Percentiles rank a stretch among this genome's conserved stretches.
These are phyloP conservation scores for Oemleria cerasiformis DNA, from an alignment of 306 rosid species.

Conservation along the genomic window DNA sequence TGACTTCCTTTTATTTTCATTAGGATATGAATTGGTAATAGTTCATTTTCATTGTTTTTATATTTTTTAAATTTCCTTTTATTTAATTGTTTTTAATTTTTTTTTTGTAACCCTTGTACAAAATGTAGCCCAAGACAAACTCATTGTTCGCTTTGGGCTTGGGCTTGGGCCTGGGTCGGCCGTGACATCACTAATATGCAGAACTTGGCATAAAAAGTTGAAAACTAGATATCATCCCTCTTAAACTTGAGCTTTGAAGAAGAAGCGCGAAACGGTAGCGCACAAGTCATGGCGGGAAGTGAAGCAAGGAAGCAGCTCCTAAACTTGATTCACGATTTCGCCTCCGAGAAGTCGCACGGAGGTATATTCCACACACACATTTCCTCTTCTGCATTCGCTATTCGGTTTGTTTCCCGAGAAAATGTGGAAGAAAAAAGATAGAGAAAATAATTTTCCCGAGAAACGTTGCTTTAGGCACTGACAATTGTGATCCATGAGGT, in stretches of 20 bases:
- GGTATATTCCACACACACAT: conserved; percentile 35
- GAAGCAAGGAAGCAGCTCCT: conserved; percentile 63
- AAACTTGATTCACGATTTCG: conserved; percentile 59
- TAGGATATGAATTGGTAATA: no score
- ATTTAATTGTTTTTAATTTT: no score
- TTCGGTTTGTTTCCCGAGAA: conserved; percentile 18
- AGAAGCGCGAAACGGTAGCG: conserved; percentile 17
- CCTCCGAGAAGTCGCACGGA: conserved; percentile 77
- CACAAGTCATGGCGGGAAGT: conserved; percentile 55
- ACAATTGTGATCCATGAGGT: neutral
- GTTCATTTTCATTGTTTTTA: no score
- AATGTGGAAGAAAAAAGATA: neutral
- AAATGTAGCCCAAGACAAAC: no score
- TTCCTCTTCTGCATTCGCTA: neutral
- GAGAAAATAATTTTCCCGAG: neutral
- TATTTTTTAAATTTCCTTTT: no score
- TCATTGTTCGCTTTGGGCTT: no score
- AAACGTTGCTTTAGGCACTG: neutral
- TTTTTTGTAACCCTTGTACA: no score
- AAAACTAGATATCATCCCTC: neutral
- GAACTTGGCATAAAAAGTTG: neutral
- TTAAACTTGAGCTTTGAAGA: no score
- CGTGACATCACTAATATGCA: no score
- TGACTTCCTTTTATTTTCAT: no score
- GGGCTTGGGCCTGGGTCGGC: no score